Base-by-base conservation (phyloP, 495 filamentous ascomycete species). In the Trichocladium antarcticum region DNA sequence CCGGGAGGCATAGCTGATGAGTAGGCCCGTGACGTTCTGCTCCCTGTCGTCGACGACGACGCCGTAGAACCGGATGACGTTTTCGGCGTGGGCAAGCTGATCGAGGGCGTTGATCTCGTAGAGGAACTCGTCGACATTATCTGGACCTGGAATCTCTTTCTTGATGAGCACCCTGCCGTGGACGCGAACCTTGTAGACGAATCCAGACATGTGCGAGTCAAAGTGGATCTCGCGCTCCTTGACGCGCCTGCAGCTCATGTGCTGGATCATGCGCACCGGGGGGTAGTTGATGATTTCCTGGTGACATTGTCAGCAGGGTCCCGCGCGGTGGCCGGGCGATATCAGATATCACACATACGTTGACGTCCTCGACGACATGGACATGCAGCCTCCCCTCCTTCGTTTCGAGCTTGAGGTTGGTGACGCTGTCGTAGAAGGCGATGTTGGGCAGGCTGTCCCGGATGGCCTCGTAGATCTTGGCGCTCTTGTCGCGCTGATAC, bases 81-180 rank as follows among this genome's bases (percentile, higher is more conserved):
- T 84, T 10, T 78, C 68, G 0, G 84, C 83, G 44, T 72, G 79
- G 31, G 73, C 69, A n/a, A 97, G 70, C 12, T 80, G 79, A 57
- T 85, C 81, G 16, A 98, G 78, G 10, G 93, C 92, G 66, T 97
- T 97, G 57, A 97, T 85, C 64, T 98, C 92, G 67, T 98, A 98
- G 11, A 97, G 73, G 59, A 98, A 98, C 60, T 98, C 92, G 53
- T 98, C 92, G 22, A 97, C 82, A 0, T 85, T 92, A 63, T 98
- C 90, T 0, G 92, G 93, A 1, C 93, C 89, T 2, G 92, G 92
- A 41, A 98, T 97, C 64, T 98, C 92, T 59, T 98, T 98, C 66
- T 98, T 98, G 68, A 98, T 95, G 61, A 83, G 85, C 14, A 78
- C 69, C 39, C 76, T 68, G 32, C 78, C 82, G 48, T 74, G 66